These are phyloP conservation scores for Exophiala xenobiotica DNA, from an alignment of 2,329 filamentous ascomycete genomes.

Conservation along the genomic window DNA sequence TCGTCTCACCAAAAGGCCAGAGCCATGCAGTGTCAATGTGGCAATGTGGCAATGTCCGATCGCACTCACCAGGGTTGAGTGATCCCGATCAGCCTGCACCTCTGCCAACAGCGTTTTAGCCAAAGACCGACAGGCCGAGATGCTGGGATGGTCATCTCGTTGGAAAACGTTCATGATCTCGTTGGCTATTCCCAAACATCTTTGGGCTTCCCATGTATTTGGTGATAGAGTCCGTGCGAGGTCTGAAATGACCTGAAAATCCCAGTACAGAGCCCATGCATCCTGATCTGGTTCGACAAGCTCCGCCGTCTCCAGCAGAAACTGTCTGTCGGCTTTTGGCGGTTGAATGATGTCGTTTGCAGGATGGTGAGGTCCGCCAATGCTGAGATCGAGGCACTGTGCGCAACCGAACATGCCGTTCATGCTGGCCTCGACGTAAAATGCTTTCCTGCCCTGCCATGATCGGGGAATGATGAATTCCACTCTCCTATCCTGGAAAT, in stretches of 20 bases:
- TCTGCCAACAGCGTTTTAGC: slow-evolving; percentile 76
- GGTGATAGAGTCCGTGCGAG: slow-evolving; percentile 85
- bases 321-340: slow-evolving; percentile 77
- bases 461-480: slow-evolving; percentile 85
- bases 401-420: slow-evolving; percentile 98
- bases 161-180: slow-evolving; percentile 87
- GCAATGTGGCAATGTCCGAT: slow-evolving; percentile 94
- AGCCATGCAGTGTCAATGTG: slow-evolving; percentile 98
- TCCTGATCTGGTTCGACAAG: slow-evolving; percentile 86
- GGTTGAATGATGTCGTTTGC: slow-evolving; percentile 84
- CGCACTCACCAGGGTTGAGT: slow-evolving; percentile 74
- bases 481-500: slow-evolving; percentile 75
- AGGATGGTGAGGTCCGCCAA: slow-evolving; percentile 36
- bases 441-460: slow-evolving; percentile 77
- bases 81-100: slow-evolving; percentile 75
- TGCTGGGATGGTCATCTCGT: slow-evolving; percentile 66
- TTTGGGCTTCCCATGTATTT: slow-evolving; percentile 84
- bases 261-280: slow-evolving; percentile 79
- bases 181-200: slow-evolving; percentile 78
- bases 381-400: slow-evolving; percentile 6
- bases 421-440: slow-evolving; percentile 97
- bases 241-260: slow-evolving; percentile 93
- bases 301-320: slow-evolving; percentile 70
- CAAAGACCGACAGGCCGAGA: slow-evolving; percentile 80
- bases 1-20: slow-evolving; percentile 97